Percentiles rank a stretch among this genome's conserved stretches.
Evolutionary conservation across 371 early-diverging fungal genomes (phyloP).

Genomic region (Zychaea mexicana): DNA sequence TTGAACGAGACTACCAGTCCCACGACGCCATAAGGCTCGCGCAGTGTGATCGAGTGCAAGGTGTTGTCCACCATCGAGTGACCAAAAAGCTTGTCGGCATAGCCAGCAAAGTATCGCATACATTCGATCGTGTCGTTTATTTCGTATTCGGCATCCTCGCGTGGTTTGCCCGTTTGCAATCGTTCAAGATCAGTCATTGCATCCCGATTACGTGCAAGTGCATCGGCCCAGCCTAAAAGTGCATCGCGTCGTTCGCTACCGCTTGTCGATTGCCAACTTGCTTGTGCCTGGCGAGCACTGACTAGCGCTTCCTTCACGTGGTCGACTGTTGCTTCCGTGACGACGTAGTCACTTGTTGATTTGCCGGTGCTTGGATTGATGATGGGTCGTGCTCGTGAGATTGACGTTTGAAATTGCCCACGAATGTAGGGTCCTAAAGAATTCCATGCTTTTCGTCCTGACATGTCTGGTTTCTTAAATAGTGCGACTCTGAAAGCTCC

Average conservation of each 20-base stretch:
- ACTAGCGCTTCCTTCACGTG: constrained; percentile 10
- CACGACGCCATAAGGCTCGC: constrained; percentile 77
- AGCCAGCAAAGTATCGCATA: constrained; percentile 77
- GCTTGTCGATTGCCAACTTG: constrained; percentile 10
- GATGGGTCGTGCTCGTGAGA: background rate
- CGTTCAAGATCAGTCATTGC: constrained; percentile 76
- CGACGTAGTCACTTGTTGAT: background rate
- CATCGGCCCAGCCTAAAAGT: constrained; percentile 65
- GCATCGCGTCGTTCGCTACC: constrained; percentile 59
- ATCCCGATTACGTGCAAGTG: constrained; percentile 55
- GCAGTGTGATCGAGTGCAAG: constrained; percentile 55
- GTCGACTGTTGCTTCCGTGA: constrained; percentile 13
- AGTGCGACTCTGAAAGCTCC: no score
- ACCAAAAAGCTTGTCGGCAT: constrained; percentile 71
- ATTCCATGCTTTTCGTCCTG: constrained; percentile 7
- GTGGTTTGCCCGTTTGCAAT: constrained; percentile 83
- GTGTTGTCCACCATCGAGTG: constrained; percentile 13
- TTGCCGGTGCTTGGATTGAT: constrained; percentile 20
- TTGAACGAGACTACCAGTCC: constrained; percentile 48
- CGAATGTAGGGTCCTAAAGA: constrained; percentile 16
- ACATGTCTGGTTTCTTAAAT: no score
- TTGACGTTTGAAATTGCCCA: constrained; percentile 7
- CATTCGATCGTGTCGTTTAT: constrained; percentile 67
- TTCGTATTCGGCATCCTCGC: constrained; percentile 52
- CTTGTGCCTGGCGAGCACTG: constrained; percentile 12